Base-by-base conservation (phyloP, 495 filamentous ascomycete genomes). In the Pseudomonodictys pantanalensis region DNA sequence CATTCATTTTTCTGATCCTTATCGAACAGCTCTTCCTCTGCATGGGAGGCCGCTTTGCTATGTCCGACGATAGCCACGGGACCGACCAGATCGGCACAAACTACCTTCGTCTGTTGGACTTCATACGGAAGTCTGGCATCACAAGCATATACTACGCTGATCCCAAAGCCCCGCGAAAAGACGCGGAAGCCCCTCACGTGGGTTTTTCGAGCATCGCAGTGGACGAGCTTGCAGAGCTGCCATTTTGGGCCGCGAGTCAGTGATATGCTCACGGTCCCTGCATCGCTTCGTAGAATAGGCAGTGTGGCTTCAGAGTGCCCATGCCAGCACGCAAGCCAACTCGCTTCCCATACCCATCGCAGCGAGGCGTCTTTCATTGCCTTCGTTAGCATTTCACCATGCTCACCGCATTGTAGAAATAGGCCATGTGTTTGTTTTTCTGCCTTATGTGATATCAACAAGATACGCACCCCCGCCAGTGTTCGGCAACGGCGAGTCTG, bases 61-160 rank as follows among this genome's bases (percentile, higher is more conserved):
- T 97, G 35, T 93, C 89, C 2, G 92, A 97, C 71, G 92, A 97
- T 69, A 92, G 90, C 67, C 92, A 97, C 70, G 84, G 86, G 24
- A 78, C 90, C 56, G 85, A 81, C 8, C 91, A 97, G 71, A 79
- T 97, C 2, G 87, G 81, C 43, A 79, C 85, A 56, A 85, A 88
- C 67, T 90, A 85, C 72, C 67, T 69, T 39, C 76, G 75, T 20
- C 75, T 85, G n/a, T 66, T 87, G 55, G 76, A 82, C 0, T 95
- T 82, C 56, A 56, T 83, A 48, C 72, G 77, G 51, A 53, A 58
- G 12, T 72, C 73, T 28, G 81, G 77, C 15, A 81, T 87, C 25
- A 38, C 49, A 23, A 42, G 69, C 29, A 57, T 76, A 9, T 56
- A 56, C 52, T 68, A 61, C 44, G 58, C 70, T 7, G 67, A 61